Conservation (phyloP, 2,329 filamentous ascomycete species). For the Monosporascus ibericus region DNA sequence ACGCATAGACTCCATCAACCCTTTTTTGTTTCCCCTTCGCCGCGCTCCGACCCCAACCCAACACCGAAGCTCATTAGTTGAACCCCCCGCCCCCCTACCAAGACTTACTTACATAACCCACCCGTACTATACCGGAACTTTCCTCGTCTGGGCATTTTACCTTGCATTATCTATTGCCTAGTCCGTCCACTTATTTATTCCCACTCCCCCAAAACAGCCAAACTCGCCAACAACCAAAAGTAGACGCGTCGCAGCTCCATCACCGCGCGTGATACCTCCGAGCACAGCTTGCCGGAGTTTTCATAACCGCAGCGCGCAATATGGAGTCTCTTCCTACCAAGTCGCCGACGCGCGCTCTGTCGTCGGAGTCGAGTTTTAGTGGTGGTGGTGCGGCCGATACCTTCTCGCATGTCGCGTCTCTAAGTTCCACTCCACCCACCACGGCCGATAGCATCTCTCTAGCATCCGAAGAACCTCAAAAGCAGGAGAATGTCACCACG, state of each 20-base stretch:
- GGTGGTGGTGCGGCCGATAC: conserved; percentile 29
- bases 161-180: background rate
- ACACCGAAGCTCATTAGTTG: background rate
- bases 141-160: background rate
- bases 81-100: background rate
- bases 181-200: background rate
- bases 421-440: conserved; percentile 60
- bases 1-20: background rate
- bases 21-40: background rate
- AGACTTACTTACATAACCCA: background rate
- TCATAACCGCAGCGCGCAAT: conserved; percentile 8
- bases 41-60: background rate
- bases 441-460: conserved; percentile 58
- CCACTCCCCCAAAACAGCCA: background rate
- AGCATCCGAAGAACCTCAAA: conserved; percentile 48
- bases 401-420: conserved; percentile 48
- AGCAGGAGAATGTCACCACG: conserved; percentile 52
- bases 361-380: conserved; percentile 22
- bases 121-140: background rate
- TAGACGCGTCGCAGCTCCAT: background rate
- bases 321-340: conserved; percentile 18
- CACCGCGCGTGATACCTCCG: background rate
- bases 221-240: background rate
- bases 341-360: conserved; percentile 23
- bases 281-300: background rate